Base-by-base conservation (phyloP, 371 early-diverging fungal species). In the Syncephalastrum monosporum region DNA sequence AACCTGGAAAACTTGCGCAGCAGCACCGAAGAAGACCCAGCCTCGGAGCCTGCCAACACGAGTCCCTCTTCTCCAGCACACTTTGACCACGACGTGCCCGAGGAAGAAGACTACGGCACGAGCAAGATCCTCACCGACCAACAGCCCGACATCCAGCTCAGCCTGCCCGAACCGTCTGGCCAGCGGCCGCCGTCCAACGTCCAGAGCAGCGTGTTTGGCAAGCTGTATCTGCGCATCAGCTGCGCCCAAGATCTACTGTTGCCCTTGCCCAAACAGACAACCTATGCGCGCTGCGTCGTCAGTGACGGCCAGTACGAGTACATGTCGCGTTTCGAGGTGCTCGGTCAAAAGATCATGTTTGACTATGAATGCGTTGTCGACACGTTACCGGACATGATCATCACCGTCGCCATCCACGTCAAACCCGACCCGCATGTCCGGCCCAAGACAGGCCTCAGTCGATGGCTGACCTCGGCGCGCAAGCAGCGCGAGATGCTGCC, bases 221-320 rank as follows among this genome's bases (percentile, higher is more conserved):
- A 73, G 50, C 61, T 78, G 16, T 78, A 75, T 53, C 53, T 78
- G 5, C 75, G 69, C 17, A 63, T 78, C 29, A 65, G 66, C 17
- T 60, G 64, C 14, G 68, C 71, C 19, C 64, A 68, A 10, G 69
- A 78, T 47, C 63, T 75, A 14, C 50, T 72, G 13, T 38, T 78
- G 3, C 79, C 79, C 7, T 25, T 78, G 38, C 75, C 79, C 5
- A 71, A 67, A 15, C 71, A 71, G 0, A 61, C 66, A 7, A 69
- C 75, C 14, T 75, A 71, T 44, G 75, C 71, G 1, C 73, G 79
- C 5, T 73, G 73, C 47, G 74, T 78, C 5, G 65, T 78, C 8
- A 78, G 72, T 42, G 79, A 78, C 42, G 79, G 79, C 4, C 47
- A 71, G 42, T 75, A 71, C 50, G 79, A 78, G 47, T 74, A 74